Evolutionary conservation across 441 rosid genomes (phyloP), one percentile per base, ranked within the genome.

Genomic region (Pelargonium fulgidum): DNA sequence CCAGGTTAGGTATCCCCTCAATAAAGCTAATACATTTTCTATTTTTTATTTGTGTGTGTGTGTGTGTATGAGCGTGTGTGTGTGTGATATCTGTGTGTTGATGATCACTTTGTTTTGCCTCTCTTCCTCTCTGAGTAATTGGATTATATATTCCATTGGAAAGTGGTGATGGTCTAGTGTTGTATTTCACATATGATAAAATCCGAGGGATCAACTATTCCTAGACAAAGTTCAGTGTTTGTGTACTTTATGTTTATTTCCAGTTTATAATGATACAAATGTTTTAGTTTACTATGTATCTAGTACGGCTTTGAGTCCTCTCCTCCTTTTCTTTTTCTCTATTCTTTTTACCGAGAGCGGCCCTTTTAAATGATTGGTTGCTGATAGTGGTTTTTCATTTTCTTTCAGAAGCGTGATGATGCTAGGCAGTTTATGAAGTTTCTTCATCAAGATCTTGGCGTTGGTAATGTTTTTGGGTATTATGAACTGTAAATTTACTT

Each of bases 371-470:
- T 68, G 70, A 68, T 65, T 71, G 59, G 36, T 29, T 29, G 4
- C 59, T 85, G 74, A 84, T 54, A 48, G 54, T 68, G 67, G 39
- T 13, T 39, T 72, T 20, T 7, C 59, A 48, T 68, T 66, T 68
- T 41, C 50, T 65, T 73, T 6, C 86, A 96, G 99, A 91, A 86
- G 69, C 97, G 97, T 68, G 97, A 93, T 77, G 91, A 93, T 87
- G 97, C 97, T 7, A 79, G 96, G 65, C 96, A 87, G 76, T 96
- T 96, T 79, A 96, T 96, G 99, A 95, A 90, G 83, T 95, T 88
- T 83, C 98, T 95, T 66, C 98, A 95, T 75, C 98, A 95, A 45
- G 90, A 92, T 77, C 98, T 95, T 73, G 99, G 99, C 52, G 82
- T 95, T 41, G 97, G 99, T 95, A 90, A 83, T 77, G 69, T 73